Conservation (phyloP, 306 rosid genomes). For the Herpetospermum pedunculosum region DNA sequence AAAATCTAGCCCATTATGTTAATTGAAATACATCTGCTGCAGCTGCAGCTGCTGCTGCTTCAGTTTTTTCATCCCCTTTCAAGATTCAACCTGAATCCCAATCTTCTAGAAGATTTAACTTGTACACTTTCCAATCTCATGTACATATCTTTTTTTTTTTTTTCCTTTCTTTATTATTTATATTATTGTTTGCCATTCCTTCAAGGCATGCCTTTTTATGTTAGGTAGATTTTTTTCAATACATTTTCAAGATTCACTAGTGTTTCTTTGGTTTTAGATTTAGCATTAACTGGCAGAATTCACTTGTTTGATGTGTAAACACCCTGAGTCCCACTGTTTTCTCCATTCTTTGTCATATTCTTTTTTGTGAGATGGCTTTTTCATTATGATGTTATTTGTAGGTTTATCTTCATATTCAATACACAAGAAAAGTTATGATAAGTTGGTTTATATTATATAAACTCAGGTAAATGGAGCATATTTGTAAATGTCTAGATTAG, state of each 20-base stretch:
- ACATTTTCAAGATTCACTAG: background rate
- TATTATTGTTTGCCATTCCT: background rate
- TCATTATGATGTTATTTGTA: background rate
- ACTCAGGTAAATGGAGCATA: background rate
- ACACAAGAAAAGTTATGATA: background rate
- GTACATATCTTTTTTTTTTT: background rate
- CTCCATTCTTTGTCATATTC: background rate
- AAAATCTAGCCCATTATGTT: background rate
- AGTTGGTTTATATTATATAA: background rate
- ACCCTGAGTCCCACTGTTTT: background rate
- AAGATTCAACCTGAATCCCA: background rate
- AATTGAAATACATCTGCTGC: background rate
- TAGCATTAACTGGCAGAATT: constrained; percentile 1
- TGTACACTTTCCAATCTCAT: constrained; percentile 1
- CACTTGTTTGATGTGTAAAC: background rate
- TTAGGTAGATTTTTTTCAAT: background rate
- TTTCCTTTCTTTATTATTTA: background rate
- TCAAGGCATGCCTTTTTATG: background rate
- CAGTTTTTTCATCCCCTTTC: background rate
- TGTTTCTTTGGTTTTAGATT: background rate
- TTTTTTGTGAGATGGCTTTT: background rate
- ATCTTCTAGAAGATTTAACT: background rate
- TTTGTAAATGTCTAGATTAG: background rate
- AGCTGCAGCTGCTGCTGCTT: constrained; percentile 2
- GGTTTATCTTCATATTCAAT: background rate